Percentiles rank a stretch among this genome's conserved stretches.
Evolutionary conservation across 169 alveolate species (phyloP).

Genomic region (Plasmodium fragile): DNA sequence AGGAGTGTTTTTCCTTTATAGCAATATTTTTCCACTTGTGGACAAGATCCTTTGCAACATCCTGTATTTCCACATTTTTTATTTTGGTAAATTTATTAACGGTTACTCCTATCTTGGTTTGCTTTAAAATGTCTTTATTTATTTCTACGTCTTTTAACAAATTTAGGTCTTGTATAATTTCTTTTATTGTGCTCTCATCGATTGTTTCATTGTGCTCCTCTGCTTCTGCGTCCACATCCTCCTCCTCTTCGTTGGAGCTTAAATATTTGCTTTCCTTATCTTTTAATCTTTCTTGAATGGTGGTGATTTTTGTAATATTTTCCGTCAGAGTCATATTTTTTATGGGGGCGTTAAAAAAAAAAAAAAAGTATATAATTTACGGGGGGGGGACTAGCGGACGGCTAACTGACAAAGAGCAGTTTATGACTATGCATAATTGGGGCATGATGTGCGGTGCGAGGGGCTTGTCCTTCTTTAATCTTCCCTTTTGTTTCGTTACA

Average conservation of each 20-base stretch:
- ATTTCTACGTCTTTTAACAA: constrained; percentile 79
- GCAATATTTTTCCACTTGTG: constrained; percentile 80
- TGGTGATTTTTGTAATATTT: constrained; percentile 31
- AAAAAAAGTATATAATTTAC: no score
- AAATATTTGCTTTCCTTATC: constrained; percentile 33
- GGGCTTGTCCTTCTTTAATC: background rate
- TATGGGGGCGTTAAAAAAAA: background rate
- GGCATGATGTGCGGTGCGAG: background rate
- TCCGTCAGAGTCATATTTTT: constrained; percentile 35
- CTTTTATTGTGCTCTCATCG: constrained; percentile 41
- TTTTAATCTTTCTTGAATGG: constrained; percentile 49
- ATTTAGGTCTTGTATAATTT: constrained; percentile 55
- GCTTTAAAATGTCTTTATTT: constrained; percentile 84
- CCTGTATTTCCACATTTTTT: constrained; percentile 44
- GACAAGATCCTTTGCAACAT: constrained; percentile 46
- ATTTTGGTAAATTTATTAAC: constrained; percentile 84
- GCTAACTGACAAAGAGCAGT: no score
- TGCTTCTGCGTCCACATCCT: background rate
- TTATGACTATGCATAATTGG: background rate
- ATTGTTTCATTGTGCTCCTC: constrained; percentile 8
- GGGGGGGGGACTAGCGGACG: no score
- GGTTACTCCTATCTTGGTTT: constrained; percentile 86
- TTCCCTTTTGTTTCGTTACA: background rate
- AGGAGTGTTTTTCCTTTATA: constrained; percentile 62
- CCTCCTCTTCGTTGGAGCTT: constrained; percentile 1